A percentile compares a stretch with the other conserved stretches of the same genome.
These are phyloP conservation scores for Fusarium musae DNA, from an alignment of 2,329 filamentous ascomycete genomes.

Conservation along the genomic window DNA sequence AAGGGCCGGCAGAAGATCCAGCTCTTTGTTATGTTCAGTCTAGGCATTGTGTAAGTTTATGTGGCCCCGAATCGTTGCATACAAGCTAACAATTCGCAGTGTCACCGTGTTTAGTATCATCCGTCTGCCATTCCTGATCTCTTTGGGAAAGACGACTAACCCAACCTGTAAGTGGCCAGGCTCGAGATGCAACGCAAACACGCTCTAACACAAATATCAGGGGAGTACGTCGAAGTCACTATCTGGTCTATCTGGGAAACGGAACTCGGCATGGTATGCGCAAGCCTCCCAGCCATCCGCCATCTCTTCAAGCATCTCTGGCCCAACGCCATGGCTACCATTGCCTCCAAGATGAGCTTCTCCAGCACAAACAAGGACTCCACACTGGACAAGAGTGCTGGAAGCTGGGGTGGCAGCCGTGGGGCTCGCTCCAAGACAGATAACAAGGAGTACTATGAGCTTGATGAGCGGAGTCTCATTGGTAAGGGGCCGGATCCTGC, in stretches of 20 bases:
- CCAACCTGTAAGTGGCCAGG: slow-evolving; percentile 23
- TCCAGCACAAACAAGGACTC: slow-evolving; percentile 17
- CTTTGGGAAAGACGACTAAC: slow-evolving; percentile 25
- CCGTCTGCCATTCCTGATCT: slow-evolving; percentile 28
- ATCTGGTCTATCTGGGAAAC: slow-evolving; percentile 41
- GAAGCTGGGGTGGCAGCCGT: slow-evolving; percentile 28
- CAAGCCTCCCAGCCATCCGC: slow-evolving; percentile 34
- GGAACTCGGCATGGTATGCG: slow-evolving; percentile 37
- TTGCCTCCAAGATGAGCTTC: slow-evolving; percentile 30
- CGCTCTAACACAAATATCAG: slow-evolving; percentile 6
- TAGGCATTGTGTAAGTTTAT: slow-evolving; percentile 22
- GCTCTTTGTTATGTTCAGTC: slow-evolving; percentile 34
- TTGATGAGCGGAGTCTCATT: slow-evolving; percentile 33
- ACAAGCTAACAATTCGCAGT: neutral
- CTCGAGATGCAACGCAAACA: accelerated
- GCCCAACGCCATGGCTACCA: slow-evolving; percentile 37
- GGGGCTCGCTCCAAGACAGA: slow-evolving; percentile 30
- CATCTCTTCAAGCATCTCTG: slow-evolving; percentile 37
- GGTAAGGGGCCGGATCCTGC: slow-evolving; percentile 11
- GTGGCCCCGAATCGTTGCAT: accelerated
- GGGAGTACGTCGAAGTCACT: slow-evolving; percentile 33
- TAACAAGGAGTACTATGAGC: slow-evolving; percentile 31
- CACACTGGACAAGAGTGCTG: slow-evolving; percentile 7
- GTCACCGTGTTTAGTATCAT: slow-evolving; percentile 35
- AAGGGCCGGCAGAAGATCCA: slow-evolving; percentile 33